Evolutionary conservation across 768 basidiomycete genomes (phyloP), one percentile per base, ranked within the genome.

Genomic region (Pulveroboletus sp.): DNA sequence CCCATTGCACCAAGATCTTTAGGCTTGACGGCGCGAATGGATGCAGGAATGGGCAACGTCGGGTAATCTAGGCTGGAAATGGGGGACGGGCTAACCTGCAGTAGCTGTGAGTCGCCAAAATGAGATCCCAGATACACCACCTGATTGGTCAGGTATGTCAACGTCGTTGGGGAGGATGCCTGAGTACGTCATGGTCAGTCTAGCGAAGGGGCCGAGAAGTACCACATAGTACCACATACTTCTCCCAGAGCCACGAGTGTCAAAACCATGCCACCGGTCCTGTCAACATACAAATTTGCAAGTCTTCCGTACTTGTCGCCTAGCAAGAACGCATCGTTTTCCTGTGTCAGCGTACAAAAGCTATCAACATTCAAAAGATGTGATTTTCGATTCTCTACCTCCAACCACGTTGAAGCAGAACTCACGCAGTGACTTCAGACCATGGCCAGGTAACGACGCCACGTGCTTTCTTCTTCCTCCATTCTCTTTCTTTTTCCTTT

Each of bases 71-170:
- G 55, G 11, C 67, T 62, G 8, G 75, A 72, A n/a, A 71, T 54
- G 0, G 83, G 77, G 8, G 71, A 54, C 1, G 67, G 46, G 30
- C 66, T 77, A 47, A 95, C 77, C 44, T 77, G 75, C 2, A 93
- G 58, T 9, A 94, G 68, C 55, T 92, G 88, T 1, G 90, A 86
- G 63, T 93, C 83, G 15, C 89, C 90, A 14, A 78, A 72, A 56
- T 91, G 86, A 6, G 92, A 93, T 15, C 91, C 89, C 18, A 93
- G 71, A 60, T 84, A 95, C 8, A 93, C 54, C 8, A 78, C 68
- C 63, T 89, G 83, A 41, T 80, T 76, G 6, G 81, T 74, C 11
- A 96, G 74, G 57, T 91, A 85, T 1, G 86, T 81, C 51, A 95
- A 61, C 10, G 82, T 77, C 9, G 76, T 86, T 0, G 90, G 72